Percentiles rank a stretch among this genome's conserved stretches.
Evolutionary conservation across 2,329 filamentous ascomycete species (phyloP).

Genomic region (Apiospora hydei): DNA sequence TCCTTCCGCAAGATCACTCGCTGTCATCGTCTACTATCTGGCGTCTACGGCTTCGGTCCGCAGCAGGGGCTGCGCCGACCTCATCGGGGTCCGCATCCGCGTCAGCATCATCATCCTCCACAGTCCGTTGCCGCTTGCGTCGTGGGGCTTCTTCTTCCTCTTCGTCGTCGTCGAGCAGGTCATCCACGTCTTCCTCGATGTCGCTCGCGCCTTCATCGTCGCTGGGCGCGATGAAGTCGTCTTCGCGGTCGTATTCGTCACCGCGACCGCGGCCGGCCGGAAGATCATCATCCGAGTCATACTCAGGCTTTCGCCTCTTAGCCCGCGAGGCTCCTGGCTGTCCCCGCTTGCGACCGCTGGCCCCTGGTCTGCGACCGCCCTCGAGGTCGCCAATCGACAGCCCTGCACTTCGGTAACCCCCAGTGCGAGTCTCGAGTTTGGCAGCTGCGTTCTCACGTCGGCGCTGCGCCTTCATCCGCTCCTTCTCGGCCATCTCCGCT

Average conservation of each 20-base stretch:
- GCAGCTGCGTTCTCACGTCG: conserved; percentile 72
- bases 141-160: conserved; percentile 53
- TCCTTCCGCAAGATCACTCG: conserved; percentile 33
- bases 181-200: conserved; percentile 66
- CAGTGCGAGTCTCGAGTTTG: conserved; percentile 65
- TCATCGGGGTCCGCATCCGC: conserved; percentile 64
- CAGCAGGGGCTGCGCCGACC: conserved; percentile 45
- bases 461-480: conserved; percentile 71
- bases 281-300: conserved; percentile 80
- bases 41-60: conserved; percentile 57
- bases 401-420: conserved; percentile 59
- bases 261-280: conserved; percentile 66
- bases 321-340: conserved; percentile 56
- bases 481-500: conserved; percentile 78
- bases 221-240: conserved; percentile 79
- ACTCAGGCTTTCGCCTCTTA: conserved; percentile 66
- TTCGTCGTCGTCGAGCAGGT: conserved; percentile 60
- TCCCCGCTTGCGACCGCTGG: conserved; percentile 61
- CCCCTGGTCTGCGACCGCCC: conserved; percentile 58
- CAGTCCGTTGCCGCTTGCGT: conserved; percentile 59
- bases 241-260: conserved; percentile 81
- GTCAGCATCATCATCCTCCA: conserved; percentile 57
- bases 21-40: conserved; percentile 69
- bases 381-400: conserved; percentile 76
- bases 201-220: conserved; percentile 71